Evolutionary conservation across 257 asterid genomes (phyloP), one percentile per base, ranked within the genome.

Genomic region (Nicotiana paniculata): DNA sequence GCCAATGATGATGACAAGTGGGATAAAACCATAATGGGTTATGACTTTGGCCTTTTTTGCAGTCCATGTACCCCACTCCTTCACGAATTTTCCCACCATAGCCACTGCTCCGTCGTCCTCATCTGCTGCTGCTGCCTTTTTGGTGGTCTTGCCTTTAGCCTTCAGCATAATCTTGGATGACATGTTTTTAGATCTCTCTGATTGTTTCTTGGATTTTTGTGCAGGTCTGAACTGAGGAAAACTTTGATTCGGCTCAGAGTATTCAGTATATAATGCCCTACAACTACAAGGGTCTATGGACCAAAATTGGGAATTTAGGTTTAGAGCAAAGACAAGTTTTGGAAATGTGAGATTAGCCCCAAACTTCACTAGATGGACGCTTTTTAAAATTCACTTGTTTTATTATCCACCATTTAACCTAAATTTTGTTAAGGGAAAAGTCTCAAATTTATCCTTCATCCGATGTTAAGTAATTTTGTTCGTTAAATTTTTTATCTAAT

Each of bases 11-110:
- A 95, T 92, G 67, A 95, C 88, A 80, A 92, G 6, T 0, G 99
- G 99, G 82, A 95, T 93, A 91, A 95, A 93, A 18, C 99, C 99
- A 62, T 92, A 93, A 82, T 95, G 99, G 37, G 99, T 90, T 79
- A 91, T 61, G 77, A 95, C 97, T 80, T 95, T 95, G 26, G 95
- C 97, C 86, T 93, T 95, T 92, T 93, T 91, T 86, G 89, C 89
- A 1, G 95, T 66, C 98, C 98, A 95, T 30, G 90, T 93, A 68
- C 92, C 90, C 98, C 98, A 95, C 68, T 92, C 97, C 89, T 92
- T 95, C 76, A 91, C 93, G 89, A 90, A 86, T 84, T 87, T 95
- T 59, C 86, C 90, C 53, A 89, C 89, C 82, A 35, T 88, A 32
- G 87, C 90, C 11, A 79, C 80, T 4, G 78, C 61, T 46, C 92